Conservation (phyloP, 805 yeast species). For the Metschnikowia lochheadii region DNA sequence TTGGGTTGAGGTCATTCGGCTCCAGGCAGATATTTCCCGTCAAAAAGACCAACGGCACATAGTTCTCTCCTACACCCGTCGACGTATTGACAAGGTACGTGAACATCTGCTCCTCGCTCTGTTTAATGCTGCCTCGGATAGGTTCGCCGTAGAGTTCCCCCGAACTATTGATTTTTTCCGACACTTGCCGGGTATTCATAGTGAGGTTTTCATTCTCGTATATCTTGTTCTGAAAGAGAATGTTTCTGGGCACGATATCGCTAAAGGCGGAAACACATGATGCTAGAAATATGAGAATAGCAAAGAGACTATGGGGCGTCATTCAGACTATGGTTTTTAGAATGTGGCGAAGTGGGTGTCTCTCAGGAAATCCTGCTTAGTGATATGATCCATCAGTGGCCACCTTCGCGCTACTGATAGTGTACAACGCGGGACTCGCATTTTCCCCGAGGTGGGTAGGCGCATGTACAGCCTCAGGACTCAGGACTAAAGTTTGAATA, state of each 20-base stretch:
- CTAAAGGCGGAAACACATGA: neutral
- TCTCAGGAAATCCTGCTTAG: neutral
- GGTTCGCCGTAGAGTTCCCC: slow-evolving; percentile 18
- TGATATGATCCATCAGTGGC: neutral
- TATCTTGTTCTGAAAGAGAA: neutral
- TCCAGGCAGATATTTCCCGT: slow-evolving; percentile 48
- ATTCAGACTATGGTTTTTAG: neutral
- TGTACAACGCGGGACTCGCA: neutral
- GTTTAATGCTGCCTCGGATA: slow-evolving; percentile 31
- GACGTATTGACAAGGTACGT: slow-evolving; percentile 43
- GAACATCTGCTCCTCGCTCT: slow-evolving; percentile 38
- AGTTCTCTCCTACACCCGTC: slow-evolving; percentile 42
- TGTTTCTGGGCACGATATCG: neutral
- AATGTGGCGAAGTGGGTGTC: neutral
- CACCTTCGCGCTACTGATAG: slow-evolving; percentile 4
- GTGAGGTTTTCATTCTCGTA: neutral
- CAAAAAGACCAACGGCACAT: slow-evolving; percentile 45
- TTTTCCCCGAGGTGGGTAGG: too few species aligned
- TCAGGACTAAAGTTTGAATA: too few species aligned
- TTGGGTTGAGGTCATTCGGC: slow-evolving; percentile 21
- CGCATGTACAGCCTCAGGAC: too few species aligned
- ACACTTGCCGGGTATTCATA: neutral
- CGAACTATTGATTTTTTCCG: neutral
- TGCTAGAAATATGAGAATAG: neutral
- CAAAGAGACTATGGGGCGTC: neutral